Evolutionary conservation across 2,329 filamentous ascomycete genomes (phyloP).

Genomic region (Paramyrothecium roridum): DNA sequence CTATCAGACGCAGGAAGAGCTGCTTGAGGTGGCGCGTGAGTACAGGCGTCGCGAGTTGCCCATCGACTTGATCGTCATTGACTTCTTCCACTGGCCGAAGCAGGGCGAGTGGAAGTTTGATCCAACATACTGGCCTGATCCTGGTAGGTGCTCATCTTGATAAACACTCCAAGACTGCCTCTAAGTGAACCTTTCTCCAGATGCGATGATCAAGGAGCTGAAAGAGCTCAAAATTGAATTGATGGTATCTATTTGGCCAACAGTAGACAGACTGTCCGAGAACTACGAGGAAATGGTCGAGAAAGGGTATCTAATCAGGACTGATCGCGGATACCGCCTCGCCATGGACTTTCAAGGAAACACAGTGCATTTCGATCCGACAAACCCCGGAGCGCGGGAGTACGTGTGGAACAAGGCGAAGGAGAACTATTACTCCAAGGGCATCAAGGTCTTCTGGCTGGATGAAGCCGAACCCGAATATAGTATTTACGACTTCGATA

Average conservation of each 20-base stretch:
- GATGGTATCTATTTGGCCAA: slow-evolving; percentile 70
- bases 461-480: slow-evolving; percentile 70
- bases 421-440: slow-evolving; percentile 58
- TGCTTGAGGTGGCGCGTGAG: slow-evolving; percentile 57
- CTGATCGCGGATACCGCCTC: slow-evolving; percentile 55
- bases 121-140: slow-evolving; percentile 61
- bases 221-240: slow-evolving; percentile 57
- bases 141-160: too few species aligned
- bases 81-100: slow-evolving; percentile 66
- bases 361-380: slow-evolving; percentile 60
- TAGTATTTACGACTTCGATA: slow-evolving; percentile 62
- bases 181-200: slow-evolving; percentile 16
- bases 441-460: slow-evolving; percentile 65
- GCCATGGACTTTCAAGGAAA: slow-evolving; percentile 58
- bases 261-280: slow-evolving; percentile 55
- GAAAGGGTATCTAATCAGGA: slow-evolving; percentile 56
- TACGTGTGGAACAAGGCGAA: slow-evolving; percentile 60
- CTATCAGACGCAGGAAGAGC: slow-evolving; percentile 63
- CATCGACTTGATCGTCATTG: slow-evolving; percentile 63
- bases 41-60: slow-evolving; percentile 53
- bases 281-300: slow-evolving; percentile 63
- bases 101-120: slow-evolving; percentile 71
- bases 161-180: not conserved
- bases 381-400: slow-evolving; percentile 54
- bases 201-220: slow-evolving; percentile 62